Evolutionary conservation across 257 asterid genomes (phyloP), one percentile per base, ranked within the genome.

Genomic region (Fraxinus quadrangulata): DNA sequence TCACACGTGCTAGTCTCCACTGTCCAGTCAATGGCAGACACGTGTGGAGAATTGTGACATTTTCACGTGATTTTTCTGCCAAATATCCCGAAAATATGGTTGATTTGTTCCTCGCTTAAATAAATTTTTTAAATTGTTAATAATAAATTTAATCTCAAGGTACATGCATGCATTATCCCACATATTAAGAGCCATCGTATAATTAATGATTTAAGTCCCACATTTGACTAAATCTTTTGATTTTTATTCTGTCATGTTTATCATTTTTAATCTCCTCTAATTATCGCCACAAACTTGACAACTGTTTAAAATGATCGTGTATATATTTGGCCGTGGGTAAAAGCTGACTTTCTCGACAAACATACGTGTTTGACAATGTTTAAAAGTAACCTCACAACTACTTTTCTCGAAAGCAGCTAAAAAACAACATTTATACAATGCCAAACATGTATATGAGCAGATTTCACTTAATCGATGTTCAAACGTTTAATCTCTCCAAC

Each of bases 41-140:
- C 90, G 90, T 84, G 86, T 75, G 81, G 78, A 16, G 37, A 17
- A 17, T 5, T 28, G 68, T 49, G 76, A 79, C 86, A 83, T 78
- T 71, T 83, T 72, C 86, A 85, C 86, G 87, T 85, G 89, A 81
- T 76, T 74, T 82, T 63, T 75, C 28, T 21, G 69, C 75, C 59
- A 51, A 30, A 42, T 40, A 42, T 71, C 63, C 75, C 19, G 75
- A 4, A 71, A 71, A 39, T 42, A 23, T 40, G 63, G 75, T 40
- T 28, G 65, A 71, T 71, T 39, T 24, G 75, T 71, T 71, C 37
- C 36, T 42, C 13, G 17, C 16, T 33, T n/a, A 17, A 6, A 33
- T 70, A 17, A 31, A 31, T 16, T 33, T 33, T 34, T 31, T 19
- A 31, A 17, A 9, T 40, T 40, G 11, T 40, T 40, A 40, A 40